Conservation (phyloP, 2,329 filamentous ascomycete species). For the Purpureocillium takamizusanense region DNA sequence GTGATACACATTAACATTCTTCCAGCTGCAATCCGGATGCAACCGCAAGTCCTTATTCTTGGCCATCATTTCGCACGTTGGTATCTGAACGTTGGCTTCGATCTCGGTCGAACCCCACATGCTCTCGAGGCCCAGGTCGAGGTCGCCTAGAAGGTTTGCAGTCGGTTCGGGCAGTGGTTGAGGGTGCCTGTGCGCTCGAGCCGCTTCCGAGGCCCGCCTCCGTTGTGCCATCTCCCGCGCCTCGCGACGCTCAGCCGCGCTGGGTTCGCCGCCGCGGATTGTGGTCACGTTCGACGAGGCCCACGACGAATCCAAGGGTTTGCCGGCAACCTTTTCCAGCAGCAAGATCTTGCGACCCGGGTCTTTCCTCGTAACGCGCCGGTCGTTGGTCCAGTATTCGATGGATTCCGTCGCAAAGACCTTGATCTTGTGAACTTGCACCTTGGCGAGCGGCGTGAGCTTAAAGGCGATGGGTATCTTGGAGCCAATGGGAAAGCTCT, state of each 20-base stretch:
- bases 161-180: conserved; percentile 38
- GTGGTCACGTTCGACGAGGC: conserved; percentile 68
- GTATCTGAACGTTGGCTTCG: conserved; percentile 87
- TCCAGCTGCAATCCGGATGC: conserved; percentile 87
- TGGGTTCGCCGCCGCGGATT: conserved; percentile 71
- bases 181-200: conserved; percentile 27
- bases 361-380: conserved; percentile 76
- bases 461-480: conserved; percentile 92
- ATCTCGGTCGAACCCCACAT: conserved; percentile 86
- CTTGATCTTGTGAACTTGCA: conserved; percentile 87
- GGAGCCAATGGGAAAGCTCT: conserved; percentile 82
- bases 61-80: conserved; percentile 79
- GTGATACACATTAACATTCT: conserved; percentile 88
- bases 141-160: conserved; percentile 72
- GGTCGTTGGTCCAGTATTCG: conserved; percentile 83
- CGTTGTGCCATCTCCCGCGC: conserved; percentile 36
- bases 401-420: conserved; percentile 85
- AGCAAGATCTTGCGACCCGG: conserved; percentile 75
- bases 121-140: conserved; percentile 59
- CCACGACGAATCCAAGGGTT: conserved; percentile 63
- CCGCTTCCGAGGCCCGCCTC: conserved; percentile 46
- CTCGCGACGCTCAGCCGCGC: conserved; percentile 34
- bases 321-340: conserved; percentile 81
- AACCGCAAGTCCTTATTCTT: conserved; percentile 57
- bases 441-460: conserved; percentile 83